Conservation (phyloP, 2,329 filamentous ascomycete genomes). For the Monosporascus sp. region DNA sequence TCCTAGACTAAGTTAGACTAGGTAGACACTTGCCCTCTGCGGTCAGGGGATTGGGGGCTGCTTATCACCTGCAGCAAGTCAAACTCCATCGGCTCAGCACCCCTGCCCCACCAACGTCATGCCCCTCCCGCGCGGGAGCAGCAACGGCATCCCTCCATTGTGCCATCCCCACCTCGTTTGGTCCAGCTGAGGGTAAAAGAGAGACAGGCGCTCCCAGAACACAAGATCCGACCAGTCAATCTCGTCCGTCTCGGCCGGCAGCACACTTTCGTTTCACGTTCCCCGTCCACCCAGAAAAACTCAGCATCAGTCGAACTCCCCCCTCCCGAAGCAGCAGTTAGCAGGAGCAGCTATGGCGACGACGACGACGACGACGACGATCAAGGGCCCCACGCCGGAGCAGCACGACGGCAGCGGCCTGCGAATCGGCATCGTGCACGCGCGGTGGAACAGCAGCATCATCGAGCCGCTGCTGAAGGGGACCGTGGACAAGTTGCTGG, state of each 20-base stretch:
- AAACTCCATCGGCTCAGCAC: no score
- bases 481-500: slow-evolving; percentile 69
- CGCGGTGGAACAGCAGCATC: slow-evolving; percentile 87
- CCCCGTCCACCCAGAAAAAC: neutral
- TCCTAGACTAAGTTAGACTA: no score
- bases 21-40: no score
- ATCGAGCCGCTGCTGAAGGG: slow-evolving; percentile 82
- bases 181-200: no score
- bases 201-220: neutral
- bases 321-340: neutral
- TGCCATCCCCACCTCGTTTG: no score
- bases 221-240: neutral
- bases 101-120: neutral
- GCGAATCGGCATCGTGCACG: slow-evolving; percentile 91
- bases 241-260: no score
- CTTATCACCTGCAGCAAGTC: no score
- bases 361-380: slow-evolving; percentile 40
- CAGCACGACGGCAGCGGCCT: slow-evolving; percentile 65
- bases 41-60: no score
- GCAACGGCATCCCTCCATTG: slow-evolving; percentile 24
- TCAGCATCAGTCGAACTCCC: no score
- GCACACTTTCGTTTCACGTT: no score
- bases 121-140: slow-evolving; percentile 21
- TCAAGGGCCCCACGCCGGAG: slow-evolving; percentile 53
- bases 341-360: slow-evolving; percentile 42